Evolutionary conservation across 306 rosid species (phyloP).

Genomic region (Quercus rubra): DNA sequence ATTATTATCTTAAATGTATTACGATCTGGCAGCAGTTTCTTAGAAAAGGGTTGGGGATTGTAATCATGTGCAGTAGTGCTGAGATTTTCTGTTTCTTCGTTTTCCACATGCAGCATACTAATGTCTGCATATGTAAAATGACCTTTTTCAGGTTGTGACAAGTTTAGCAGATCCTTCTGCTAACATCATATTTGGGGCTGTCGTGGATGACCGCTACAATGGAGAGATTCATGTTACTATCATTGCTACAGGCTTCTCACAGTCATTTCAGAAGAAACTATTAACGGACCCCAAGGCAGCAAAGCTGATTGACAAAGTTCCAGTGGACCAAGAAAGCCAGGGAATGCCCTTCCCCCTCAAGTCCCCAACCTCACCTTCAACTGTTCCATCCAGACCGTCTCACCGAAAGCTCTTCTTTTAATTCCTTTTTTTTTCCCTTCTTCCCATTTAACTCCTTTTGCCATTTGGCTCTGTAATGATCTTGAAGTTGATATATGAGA

Average conservation of each 20-base stretch:
- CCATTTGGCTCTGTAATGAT: constrained; percentile 35
- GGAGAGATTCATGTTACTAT: constrained; percentile 95
- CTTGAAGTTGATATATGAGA: constrained; percentile 30
- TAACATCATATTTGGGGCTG: constrained; percentile 91
- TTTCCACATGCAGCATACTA: not conserved
- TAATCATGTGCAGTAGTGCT: not conserved
- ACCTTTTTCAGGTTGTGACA: constrained; percentile 68
- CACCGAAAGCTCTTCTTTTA: constrained; percentile 77
- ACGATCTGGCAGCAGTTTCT: too few relatives aligned
- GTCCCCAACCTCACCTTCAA: constrained; percentile 41
- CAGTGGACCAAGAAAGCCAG: constrained; percentile 65
- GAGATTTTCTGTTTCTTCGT: not conserved
- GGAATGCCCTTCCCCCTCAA: constrained; percentile 45
- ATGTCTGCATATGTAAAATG: not conserved
- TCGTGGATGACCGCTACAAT: constrained; percentile 87
- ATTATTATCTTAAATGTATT: too few relatives aligned
- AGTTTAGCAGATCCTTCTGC: constrained; percentile 98
- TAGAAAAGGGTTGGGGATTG: too few relatives aligned
- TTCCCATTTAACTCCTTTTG: not conserved
- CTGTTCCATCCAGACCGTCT: constrained; percentile 45
- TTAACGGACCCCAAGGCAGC: constrained; percentile 89
- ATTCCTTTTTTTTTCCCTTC: not conserved
- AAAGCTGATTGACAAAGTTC: constrained; percentile 55
- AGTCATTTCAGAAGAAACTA: constrained; percentile 82
- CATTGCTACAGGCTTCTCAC: constrained; percentile 91